phyloP scores from a whole-genome alignment of 1,284 basidiomycete species.

The Kalmanozyma brasiliensis region DNA sequence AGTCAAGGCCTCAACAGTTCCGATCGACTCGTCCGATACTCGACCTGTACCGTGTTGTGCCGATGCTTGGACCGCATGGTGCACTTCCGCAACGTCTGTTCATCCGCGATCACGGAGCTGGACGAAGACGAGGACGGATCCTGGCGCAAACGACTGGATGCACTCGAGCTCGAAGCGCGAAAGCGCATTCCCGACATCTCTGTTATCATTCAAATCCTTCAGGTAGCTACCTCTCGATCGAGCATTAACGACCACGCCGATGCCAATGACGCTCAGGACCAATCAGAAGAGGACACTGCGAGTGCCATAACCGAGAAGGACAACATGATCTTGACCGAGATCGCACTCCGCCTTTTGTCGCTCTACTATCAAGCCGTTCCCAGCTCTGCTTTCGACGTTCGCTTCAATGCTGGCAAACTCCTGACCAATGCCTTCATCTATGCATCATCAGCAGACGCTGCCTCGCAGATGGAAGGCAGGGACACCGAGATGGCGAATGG shows the following conservation, averaged over 20 bases:
- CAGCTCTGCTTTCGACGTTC: conserved; percentile 77
- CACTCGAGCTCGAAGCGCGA: conserved; percentile 51
- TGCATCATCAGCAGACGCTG: conserved; percentile 3
- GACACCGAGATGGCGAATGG: conserved; percentile 6
- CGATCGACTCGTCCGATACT: conserved; percentile 80
- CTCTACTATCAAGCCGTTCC: conserved; percentile 84
- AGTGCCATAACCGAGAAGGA: conserved; percentile 3
- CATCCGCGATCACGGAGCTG: conserved; percentile 72
- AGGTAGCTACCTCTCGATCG: conserved; percentile 45
- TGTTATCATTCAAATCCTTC: conserved; percentile 67
- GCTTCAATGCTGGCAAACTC: conserved; percentile 86
- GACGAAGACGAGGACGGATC: conserved; percentile 72
- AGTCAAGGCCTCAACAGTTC: conserved; percentile 76
- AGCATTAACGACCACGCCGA: conserved; percentile 4
- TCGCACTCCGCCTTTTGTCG: conserved; percentile 81
- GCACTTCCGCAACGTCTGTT: conserved; percentile 31
- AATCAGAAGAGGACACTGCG: conserved; percentile 27
- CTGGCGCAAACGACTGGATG: conserved; percentile 33
- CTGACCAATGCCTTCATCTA: conserved; percentile 72
- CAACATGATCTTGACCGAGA: conserved; percentile 78
- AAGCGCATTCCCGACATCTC: conserved; percentile 61
- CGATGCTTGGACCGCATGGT: conserved; percentile 50
- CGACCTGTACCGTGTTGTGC: conserved; percentile 77
- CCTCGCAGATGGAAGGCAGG: background rate
- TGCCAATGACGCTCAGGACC: background rate